Evolutionary conservation across 805 yeast species (phyloP).

Genomic region (Wilhelminamyces savonicus): DNA sequence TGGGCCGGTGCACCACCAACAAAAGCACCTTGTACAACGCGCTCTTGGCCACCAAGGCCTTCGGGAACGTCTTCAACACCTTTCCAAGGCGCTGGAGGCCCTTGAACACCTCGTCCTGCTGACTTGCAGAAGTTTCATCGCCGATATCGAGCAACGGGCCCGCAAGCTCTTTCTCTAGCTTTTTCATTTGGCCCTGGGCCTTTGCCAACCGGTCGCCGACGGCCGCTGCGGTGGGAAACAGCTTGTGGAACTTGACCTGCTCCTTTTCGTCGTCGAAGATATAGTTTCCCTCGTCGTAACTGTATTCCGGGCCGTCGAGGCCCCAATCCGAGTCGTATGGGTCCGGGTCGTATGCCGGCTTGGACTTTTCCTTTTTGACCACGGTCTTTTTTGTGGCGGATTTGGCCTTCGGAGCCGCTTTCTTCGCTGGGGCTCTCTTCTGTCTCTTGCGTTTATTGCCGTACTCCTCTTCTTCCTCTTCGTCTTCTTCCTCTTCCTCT

Average conservation of each 20-base stretch:
- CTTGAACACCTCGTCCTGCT: slow-evolving; percentile 10
- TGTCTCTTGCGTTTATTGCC: too few relatives aligned
- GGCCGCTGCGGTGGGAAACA: too few relatives aligned
- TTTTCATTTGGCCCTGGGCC: slow-evolving; percentile 12
- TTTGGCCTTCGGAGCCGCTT: slow-evolving; percentile 2
- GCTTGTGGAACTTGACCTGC: slow-evolving; percentile 19
- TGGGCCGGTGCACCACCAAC: slow-evolving; percentile 22
- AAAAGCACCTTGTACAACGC: slow-evolving; percentile 25
- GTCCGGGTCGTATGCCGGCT: slow-evolving; percentile 2
- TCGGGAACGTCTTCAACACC: slow-evolving; percentile 18
- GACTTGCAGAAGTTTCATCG: slow-evolving; percentile 8
- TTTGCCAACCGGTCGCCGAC: too few relatives aligned
- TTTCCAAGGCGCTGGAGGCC: slow-evolving; percentile 11
- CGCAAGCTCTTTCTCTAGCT: slow-evolving; percentile 9
- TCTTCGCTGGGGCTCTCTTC: slow-evolving; percentile 4
- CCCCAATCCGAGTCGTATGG: slow-evolving; percentile 36
- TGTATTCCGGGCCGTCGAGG: slow-evolving; percentile 15
- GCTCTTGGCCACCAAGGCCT: slow-evolving; percentile 23
- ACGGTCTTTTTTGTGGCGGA: neutral
- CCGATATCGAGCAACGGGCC: slow-evolving; percentile 9
- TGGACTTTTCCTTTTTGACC: neutral
- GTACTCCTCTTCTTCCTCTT: slow-evolving; percentile 7
- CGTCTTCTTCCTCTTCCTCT: slow-evolving; percentile 8
- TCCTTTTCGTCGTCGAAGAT: slow-evolving; percentile 27
- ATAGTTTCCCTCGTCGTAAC: slow-evolving; percentile 24